Evolutionary conservation across 2,329 filamentous ascomycete species (phyloP).

Genomic region (Arthroderma sp.): DNA sequence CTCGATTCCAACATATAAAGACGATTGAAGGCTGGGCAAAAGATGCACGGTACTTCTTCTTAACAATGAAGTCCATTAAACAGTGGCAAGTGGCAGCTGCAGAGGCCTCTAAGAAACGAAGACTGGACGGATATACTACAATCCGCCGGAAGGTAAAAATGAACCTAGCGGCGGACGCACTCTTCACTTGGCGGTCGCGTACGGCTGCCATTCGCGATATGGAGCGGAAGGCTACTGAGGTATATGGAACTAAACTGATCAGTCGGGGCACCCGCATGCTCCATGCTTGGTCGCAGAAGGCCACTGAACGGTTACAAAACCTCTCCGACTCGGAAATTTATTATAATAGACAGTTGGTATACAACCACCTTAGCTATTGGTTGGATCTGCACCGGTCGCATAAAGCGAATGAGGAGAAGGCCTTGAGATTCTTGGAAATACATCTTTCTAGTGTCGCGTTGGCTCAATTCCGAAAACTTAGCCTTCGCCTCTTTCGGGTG

Average conservation of each 20-base stretch:
- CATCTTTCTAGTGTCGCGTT: conserved; percentile 35
- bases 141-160: conserved; percentile 42
- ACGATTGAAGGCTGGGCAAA: conserved; percentile 40
- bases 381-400: conserved; percentile 21
- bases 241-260: conserved; percentile 24
- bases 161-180: conserved; percentile 34
- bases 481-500: conserved; percentile 44
- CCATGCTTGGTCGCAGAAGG: conserved; percentile 30
- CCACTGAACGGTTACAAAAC: conserved; percentile 22
- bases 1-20: conserved; percentile 27
- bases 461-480: conserved; percentile 41
- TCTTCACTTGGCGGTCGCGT: conserved; percentile 28
- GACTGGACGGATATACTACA: conserved; percentile 43
- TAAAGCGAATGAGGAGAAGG: conserved; percentile 30
- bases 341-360: conserved; percentile 26
- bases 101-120: conserved; percentile 38
- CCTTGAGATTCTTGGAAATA: conserved; percentile 33
- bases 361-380: conserved; percentile 26
- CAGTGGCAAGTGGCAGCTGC: conserved; percentile 39
- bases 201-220: conserved; percentile 21
- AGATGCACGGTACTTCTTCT: conserved; percentile 45
- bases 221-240: conserved; percentile 27
- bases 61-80: conserved; percentile 37
- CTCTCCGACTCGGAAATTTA: conserved; percentile 25
- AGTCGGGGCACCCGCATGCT: conserved; percentile 25